These are phyloP conservation scores for Mortierella sp. DNA, from an alignment of 371 early-diverging fungal genomes.

Conservation along the genomic window DNA sequence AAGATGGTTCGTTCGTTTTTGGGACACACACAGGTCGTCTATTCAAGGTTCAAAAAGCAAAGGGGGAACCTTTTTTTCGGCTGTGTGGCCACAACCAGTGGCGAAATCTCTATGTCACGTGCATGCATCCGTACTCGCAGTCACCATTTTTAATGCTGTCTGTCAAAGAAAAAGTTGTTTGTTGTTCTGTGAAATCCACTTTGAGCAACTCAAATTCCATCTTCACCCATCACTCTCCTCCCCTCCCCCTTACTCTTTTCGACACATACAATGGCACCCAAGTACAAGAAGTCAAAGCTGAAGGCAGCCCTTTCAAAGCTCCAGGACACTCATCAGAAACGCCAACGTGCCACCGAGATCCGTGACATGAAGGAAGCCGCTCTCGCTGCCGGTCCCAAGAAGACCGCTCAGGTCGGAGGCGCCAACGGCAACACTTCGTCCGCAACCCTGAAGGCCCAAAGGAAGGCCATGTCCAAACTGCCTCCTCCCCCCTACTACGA, in stretches of 20 bases:
- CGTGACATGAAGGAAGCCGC: constrained; percentile 47
- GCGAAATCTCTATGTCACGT: too few relatives aligned
- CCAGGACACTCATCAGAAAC: constrained; percentile 45
- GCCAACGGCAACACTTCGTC: constrained; percentile 9
- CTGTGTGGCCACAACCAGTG: too few relatives aligned
- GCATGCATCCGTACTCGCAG: too few relatives aligned
- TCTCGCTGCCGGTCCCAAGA: constrained; percentile 30
- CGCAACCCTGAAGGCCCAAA: constrained; percentile 32
- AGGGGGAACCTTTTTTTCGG: too few relatives aligned
- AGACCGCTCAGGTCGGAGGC: constrained; percentile 17
- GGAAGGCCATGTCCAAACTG: constrained; percentile 39
- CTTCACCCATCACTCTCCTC: not conserved
- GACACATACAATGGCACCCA: constrained; percentile 39
- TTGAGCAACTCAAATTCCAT: not conserved
- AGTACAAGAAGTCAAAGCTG: constrained; percentile 52
- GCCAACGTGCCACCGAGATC: constrained; percentile 50
- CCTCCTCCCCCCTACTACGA: constrained; percentile 61
- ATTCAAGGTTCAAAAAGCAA: too few relatives aligned
- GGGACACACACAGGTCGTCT: too few relatives aligned
- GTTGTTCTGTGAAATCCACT: constrained; percentile 3
- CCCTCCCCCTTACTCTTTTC: not conserved
- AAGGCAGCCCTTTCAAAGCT: constrained; percentile 46
- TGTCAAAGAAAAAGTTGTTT: constrained; percentile 3
- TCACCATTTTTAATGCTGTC: too few relatives aligned
- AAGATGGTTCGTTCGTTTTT: too few relatives aligned